Conservation (phyloP, 2,329 filamentous ascomycete genomes). For the Exophiala oligosperma region DNA sequence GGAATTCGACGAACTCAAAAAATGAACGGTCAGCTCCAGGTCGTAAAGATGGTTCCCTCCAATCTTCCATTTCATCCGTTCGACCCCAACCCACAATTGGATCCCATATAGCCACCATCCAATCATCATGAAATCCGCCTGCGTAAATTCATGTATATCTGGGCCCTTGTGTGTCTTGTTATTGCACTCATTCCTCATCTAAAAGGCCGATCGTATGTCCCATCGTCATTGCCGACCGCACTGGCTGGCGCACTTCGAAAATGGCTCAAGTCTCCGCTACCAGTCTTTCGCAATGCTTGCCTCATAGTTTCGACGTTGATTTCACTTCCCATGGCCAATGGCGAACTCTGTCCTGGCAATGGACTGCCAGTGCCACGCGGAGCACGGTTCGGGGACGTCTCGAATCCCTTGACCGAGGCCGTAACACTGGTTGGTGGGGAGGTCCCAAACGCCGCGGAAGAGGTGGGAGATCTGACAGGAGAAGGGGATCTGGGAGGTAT, state of each 20-base stretch:
- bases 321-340: constrained; percentile 61
- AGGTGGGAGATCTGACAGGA: constrained; percentile 75
- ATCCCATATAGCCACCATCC: neutral
- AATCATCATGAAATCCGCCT: constrained; percentile 21
- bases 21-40: neutral
- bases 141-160: constrained; percentile 21
- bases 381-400: constrained; percentile 63
- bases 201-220: constrained; percentile 22
- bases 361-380: constrained; percentile 62
- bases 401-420: constrained; percentile 71
- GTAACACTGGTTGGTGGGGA: constrained; percentile 77
- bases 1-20: neutral
- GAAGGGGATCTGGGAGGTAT: constrained; percentile 65
- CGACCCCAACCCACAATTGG: too few relatives aligned
- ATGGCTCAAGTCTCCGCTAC: constrained; percentile 71
- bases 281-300: constrained; percentile 81
- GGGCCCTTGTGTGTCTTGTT: constrained; percentile 3
- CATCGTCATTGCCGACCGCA: constrained; percentile 36
- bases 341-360: constrained; percentile 54
- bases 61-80: too few relatives aligned
- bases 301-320: constrained; percentile 92
- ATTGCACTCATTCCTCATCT: constrained; percentile 14
- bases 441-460: constrained; percentile 66
- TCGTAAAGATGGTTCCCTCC: neutral
- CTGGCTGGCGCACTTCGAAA: constrained; percentile 36